phyloP scores from a whole-genome alignment of 768 basidiomycete genomes.

The Suillus fuscotomentosus region DNA sequence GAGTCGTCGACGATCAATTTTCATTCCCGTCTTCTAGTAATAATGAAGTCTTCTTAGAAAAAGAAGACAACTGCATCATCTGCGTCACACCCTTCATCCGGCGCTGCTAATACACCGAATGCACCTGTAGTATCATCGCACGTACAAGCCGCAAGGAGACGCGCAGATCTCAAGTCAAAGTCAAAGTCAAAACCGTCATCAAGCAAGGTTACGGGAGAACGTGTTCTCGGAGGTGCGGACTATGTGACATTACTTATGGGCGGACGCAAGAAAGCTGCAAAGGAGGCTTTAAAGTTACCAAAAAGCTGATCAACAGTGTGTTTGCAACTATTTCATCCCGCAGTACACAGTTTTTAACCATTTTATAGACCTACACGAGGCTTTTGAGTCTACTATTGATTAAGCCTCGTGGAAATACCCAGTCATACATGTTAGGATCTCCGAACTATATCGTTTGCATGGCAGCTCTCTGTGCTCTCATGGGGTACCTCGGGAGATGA shows the following conservation, averaged over 20 bases:
- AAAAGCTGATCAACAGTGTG: slow-evolving; percentile 19
- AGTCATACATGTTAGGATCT: neutral
- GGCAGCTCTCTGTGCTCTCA: neutral
- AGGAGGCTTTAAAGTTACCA: slow-evolving; percentile 66
- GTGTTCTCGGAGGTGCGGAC: slow-evolving; percentile 70
- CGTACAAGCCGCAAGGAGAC: slow-evolving; percentile 26
- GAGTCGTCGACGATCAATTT: slow-evolving; percentile 7
- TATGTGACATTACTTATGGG: slow-evolving; percentile 74
- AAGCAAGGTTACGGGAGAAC: slow-evolving; percentile 25
- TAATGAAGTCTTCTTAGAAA: slow-evolving; percentile 20
- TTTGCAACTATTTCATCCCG: slow-evolving; percentile 53
- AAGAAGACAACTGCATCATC: slow-evolving; percentile 13
- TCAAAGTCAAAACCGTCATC: slow-evolving; percentile 13
- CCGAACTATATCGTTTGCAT: neutral
- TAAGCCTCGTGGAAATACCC: neutral
- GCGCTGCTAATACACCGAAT: slow-evolving; percentile 1
- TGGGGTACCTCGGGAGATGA: neutral
- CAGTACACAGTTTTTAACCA: slow-evolving; percentile 75
- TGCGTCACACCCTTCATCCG: slow-evolving; percentile 8
- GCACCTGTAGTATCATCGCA: neutral
- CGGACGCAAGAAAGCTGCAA: slow-evolving; percentile 60
- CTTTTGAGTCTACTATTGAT: neutral
- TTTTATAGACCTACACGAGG: slow-evolving; percentile 39
- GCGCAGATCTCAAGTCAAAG: slow-evolving; percentile 23
- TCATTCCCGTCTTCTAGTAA: neutral